Base-by-base conservation (phyloP, 176 grass and related monocot genomes). In the Hyparrhenia diplandra region DNA sequence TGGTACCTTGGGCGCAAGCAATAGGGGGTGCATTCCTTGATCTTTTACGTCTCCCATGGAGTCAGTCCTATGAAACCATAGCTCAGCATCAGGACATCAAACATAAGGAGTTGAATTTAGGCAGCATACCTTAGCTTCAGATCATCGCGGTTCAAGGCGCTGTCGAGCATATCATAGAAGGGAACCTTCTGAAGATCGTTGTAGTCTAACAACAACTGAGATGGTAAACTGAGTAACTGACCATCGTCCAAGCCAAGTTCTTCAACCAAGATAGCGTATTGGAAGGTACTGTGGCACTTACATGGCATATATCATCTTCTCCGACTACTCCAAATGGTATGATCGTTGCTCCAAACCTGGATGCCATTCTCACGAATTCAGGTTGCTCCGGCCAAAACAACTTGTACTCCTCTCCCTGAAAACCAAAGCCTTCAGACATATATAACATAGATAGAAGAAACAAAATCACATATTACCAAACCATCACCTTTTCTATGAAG, bases 281-380 rank as follows among this genome's bases (percentile, higher is more conserved):
- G 16, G 46, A 20, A 57, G 5, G 5, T 18, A 72, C 13, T 35
- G 27, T 6, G 13, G 4, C 70, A 88, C 90, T 88, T 75, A 95
- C 96, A 71, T 98, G 69, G 73, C 67, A 94, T 71, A 98, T 87
- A 77, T 98, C 96, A 81, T 95, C 92, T 76, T 95, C 95, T 73
- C 92, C 96, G 82, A 98, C 83, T 0, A 73, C 90, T 68, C 96
- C 92, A 69, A 98, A 95, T 85, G 96, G 96, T 86, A 98, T 80
- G 78, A 95, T 98, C 65, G 81, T 95, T 34, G 96, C 92, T 68
- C 86, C 96, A 82, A 98, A 98, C 47, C 88, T 84, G 30, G 92
- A 93, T 17, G 96, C 92, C 96, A 98, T 98, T 69, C 96, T 90
- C 59, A 98, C 88, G 80, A 98, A 95, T 57, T 98, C 96, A 60